A percentile compares a stretch with the other conserved stretches of the same genome.
Evolutionary conservation across 805 yeast species (phyloP).

Genomic region (Saturnispora halmiae): DNA sequence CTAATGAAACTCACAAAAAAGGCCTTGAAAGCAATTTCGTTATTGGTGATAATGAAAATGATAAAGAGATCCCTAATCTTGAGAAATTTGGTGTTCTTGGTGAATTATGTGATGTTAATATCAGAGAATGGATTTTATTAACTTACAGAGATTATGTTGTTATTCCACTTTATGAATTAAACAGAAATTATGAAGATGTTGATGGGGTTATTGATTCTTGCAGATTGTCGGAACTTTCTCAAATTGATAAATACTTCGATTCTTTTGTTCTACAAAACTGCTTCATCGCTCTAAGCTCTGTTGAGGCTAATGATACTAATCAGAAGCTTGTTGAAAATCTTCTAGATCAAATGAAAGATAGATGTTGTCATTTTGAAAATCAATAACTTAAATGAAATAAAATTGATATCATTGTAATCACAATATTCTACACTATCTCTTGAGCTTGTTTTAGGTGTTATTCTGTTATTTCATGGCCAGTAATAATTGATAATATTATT

Average conservation of each 20-base stretch:
- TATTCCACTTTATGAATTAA: slow-evolving; percentile 42
- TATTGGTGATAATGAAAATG: not conserved
- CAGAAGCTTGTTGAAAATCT: slow-evolving; percentile 53
- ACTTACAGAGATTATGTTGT: slow-evolving; percentile 46
- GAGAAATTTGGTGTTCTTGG: slow-evolving; percentile 12
- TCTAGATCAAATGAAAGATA: slow-evolving; percentile 26
- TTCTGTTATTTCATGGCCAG: too few species aligned
- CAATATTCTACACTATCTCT: too few species aligned
- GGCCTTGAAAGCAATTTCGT: not conserved
- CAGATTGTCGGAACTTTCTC: not conserved
- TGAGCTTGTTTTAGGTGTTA: too few species aligned
- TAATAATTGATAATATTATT: not conserved
- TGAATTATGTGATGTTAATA: slow-evolving; percentile 21
- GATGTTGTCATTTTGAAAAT: slow-evolving; percentile 10
- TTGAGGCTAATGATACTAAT: slow-evolving; percentile 44
- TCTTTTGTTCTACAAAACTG: slow-evolving; percentile 43
- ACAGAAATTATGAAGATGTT: slow-evolving; percentile 22
- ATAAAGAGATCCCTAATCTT: not conserved
- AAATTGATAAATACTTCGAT: slow-evolving; percentile 10
- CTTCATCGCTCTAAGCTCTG: slow-evolving; percentile 45
- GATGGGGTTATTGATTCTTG: slow-evolving; percentile 14
- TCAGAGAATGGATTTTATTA: slow-evolving; percentile 34
- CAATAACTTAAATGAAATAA: not conserved
- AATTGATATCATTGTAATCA: not conserved
- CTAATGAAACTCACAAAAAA: not conserved